Base-by-base conservation (phyloP, 1,284 basidiomycete genomes). In the Pseudozyma sp. region DNA sequence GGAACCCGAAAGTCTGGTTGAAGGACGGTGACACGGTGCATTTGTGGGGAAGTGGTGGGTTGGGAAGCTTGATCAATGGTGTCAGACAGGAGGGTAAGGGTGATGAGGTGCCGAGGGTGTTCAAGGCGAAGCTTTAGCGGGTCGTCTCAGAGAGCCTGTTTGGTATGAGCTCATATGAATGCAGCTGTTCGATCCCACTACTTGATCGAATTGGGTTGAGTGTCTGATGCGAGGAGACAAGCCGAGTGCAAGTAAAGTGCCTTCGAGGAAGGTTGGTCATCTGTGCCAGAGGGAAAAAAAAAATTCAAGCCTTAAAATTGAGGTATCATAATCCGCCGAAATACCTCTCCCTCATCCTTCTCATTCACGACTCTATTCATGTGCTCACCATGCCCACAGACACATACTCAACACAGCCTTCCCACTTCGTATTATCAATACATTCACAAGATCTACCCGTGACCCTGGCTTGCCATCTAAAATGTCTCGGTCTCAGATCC, bases 1-100 rank as follows among this genome's bases (percentile, higher is more conserved):
- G 88, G 79, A 89, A 89, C 47, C 91, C 92, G 0, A 88, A 90
- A 1, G 60, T 91, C 10, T 92, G 89, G 81, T 86, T 95, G 34
- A 90, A 90, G 83, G 85, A 92, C 68, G 92, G 92, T 0, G 94
- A 95, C 75, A 88, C 88, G 43, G 88, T 92, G 69, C 51, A 68
- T 24, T 34, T 74, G 14, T 68, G 62, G 61, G 70, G 66, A 8
- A 46, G 51, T 7, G 37, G 39, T 31, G 71, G 71, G 5, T 34
- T 74, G 31, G 71, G 66, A 0, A 69, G 56, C 29, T 42, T 74
- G 40, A 62, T 74, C 55, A 74, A 74, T 31, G 29, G 52, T 4
- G 67, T 74, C 1, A 59, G 56, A n/a, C 19, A 30, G 16, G 40
- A 65, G 10, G 31, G 19, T 0, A n/a, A 45, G 35, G 54, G 48